Evolutionary conservation across 192 early-diverging fungal species (phyloP).

Genomic region (Gigaspora rosea): DNA sequence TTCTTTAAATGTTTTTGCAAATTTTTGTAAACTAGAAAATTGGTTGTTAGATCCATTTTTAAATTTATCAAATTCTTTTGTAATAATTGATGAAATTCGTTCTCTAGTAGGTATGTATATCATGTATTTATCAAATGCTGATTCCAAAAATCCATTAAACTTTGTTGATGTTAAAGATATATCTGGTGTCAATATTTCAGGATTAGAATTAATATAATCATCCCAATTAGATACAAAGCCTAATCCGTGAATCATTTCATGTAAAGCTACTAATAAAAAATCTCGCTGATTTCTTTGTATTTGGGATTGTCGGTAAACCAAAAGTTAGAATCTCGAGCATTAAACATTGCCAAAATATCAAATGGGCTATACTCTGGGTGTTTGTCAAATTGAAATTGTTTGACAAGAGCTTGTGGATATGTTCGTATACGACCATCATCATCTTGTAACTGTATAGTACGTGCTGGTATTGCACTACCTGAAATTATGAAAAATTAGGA

Average conservation of each 20-base stretch:
- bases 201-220: constrained; percentile 23
- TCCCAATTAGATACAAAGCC: constrained; percentile 43
- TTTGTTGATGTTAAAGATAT: not conserved
- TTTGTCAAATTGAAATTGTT: constrained; percentile 37
- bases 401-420: constrained; percentile 47
- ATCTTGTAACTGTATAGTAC: constrained; percentile 41
- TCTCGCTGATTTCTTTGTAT: constrained; percentile 37
- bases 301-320: constrained; percentile 34
- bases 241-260: constrained; percentile 48
- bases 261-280: constrained; percentile 39
- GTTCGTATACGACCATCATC: constrained; percentile 40
- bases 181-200: constrained; percentile 1
- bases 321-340: constrained; percentile 33
- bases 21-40: too few relatives aligned
- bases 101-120: constrained; percentile 18
- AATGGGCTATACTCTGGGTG: constrained; percentile 35
- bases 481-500: too few relatives aligned
- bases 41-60: too few relatives aligned
- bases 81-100: not conserved
- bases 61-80: too few relatives aligned
- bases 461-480: constrained; percentile 40
- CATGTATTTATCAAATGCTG: constrained; percentile 38
- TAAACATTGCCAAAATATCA: constrained; percentile 45
- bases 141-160: constrained; percentile 34
- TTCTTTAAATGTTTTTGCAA: too few relatives aligned